These are phyloP conservation scores for Ploettnerulaceae sp. DNA, from an alignment of 2,329 filamentous ascomycete genomes.

Conservation along the genomic window DNA sequence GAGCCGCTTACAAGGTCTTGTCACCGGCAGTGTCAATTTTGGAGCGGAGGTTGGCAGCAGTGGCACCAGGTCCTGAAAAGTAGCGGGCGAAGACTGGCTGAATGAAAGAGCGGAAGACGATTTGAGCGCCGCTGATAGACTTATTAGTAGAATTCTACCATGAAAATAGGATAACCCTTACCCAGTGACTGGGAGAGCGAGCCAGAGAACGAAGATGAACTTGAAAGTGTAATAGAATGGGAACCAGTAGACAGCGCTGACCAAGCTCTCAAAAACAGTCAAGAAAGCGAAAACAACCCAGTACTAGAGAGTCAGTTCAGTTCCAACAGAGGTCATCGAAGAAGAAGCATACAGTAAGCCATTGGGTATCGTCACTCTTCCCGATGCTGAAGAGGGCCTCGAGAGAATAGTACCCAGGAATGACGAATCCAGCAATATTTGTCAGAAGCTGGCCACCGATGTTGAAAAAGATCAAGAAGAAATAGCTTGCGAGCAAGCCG, in stretches of 20 bases:
- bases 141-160: conserved; percentile 18
- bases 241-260: conserved; percentile 90
- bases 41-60: conserved; percentile 80
- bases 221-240: conserved; percentile 99
- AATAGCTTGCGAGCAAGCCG: conserved; percentile 72
- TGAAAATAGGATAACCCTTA: conserved; percentile 49
- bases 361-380: conserved; percentile 79
- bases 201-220: conserved; percentile 95
- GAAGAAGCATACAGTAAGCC: conserved; percentile 57
- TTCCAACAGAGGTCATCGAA: not conserved
- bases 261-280: conserved; percentile 75
- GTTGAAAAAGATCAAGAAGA: conserved; percentile 91
- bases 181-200: conserved; percentile 90
- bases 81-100: conserved; percentile 88
- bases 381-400: conserved; percentile 66
- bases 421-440: conserved; percentile 77
- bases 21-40: conserved; percentile 71
- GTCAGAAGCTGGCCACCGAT: conserved; percentile 82
- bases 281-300: conserved; percentile 84
- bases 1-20: conserved; percentile 56
- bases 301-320: conserved; percentile 50
- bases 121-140: conserved; percentile 72
- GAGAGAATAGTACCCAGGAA: conserved; percentile 82
- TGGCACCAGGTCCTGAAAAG: conserved; percentile 66
- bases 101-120: conserved; percentile 95